A percentile compares a stretch with the other conserved stretches of the same genome.
Evolutionary conservation across 371 early-diverging fungal species (phyloP).

Genomic region (Mortierella sp.): DNA sequence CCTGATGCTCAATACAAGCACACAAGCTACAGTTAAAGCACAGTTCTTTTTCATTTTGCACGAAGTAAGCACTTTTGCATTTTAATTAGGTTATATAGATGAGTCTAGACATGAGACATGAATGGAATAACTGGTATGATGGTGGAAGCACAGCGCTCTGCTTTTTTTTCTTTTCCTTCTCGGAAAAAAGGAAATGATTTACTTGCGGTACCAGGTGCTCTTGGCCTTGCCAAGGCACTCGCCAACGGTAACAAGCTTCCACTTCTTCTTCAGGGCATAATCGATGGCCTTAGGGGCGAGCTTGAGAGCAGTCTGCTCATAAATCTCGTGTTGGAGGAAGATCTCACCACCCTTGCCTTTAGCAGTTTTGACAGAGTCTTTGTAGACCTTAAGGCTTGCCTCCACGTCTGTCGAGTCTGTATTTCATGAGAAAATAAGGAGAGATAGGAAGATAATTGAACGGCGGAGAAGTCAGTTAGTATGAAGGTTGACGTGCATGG

Average conservation of each 20-base stretch:
- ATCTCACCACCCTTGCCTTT: constrained; percentile 31
- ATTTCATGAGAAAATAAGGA: constrained; percentile 56
- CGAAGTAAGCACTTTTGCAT: not conserved
- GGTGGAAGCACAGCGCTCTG: not conserved
- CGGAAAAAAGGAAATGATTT: not conserved
- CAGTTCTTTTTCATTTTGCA: not conserved
- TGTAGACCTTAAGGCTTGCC: constrained; percentile 12
- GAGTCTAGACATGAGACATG: not conserved
- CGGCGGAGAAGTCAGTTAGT: no score
- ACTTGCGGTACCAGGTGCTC: constrained; percentile 37
- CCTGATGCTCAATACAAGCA: not conserved
- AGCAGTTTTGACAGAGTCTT: not conserved
- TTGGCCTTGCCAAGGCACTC: constrained; percentile 32
- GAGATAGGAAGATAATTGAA: not conserved
- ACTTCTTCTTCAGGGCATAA: constrained; percentile 12
- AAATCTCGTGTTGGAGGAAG: constrained; percentile 38
- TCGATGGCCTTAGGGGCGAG: constrained; percentile 38
- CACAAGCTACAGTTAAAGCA: not conserved
- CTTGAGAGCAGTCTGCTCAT: constrained; percentile 12
- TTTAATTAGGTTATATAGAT: not conserved
- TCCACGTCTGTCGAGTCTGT: constrained; percentile 18
- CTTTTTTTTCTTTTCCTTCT: not conserved
- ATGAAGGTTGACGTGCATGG: not conserved
- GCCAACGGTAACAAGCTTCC: constrained; percentile 50
- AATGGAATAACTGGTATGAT: not conserved